phyloP scores from a whole-genome alignment of 805 yeast species.

The Suhomyces sp. region DNA sequence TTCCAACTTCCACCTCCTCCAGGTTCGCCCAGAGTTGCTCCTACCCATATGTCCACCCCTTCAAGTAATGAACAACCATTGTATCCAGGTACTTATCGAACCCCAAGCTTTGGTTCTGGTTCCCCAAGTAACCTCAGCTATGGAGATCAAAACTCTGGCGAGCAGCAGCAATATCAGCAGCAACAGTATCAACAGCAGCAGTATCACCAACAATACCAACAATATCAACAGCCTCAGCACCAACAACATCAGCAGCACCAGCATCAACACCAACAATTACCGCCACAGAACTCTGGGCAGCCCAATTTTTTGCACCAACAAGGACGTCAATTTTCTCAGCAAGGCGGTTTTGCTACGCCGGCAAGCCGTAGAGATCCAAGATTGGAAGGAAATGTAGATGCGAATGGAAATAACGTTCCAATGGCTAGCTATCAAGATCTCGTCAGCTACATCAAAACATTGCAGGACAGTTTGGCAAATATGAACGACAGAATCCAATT shows the following conservation, averaged over 20 bases:
- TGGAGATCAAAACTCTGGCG: too few relatives aligned
- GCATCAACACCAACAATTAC: conserved; percentile 3
- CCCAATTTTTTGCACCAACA: background rate
- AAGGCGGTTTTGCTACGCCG: background rate
- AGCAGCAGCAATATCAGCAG: background rate
- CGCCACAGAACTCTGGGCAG: background rate
- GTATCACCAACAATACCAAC: conserved; percentile 1
- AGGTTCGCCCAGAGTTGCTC: background rate
- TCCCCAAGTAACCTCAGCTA: too few relatives aligned
- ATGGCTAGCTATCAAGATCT: conserved; percentile 32
- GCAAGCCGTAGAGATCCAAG: background rate
- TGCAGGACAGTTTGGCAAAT: conserved; percentile 26
- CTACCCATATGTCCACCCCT: background rate
- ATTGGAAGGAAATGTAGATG: background rate
- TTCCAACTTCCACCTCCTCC: conserved; percentile 2
- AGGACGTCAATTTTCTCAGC: background rate
- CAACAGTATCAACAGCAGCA: background rate
- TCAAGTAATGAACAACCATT: background rate
- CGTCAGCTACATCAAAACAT: conserved; percentile 28
- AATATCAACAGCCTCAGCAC: background rate
- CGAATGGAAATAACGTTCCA: conserved; percentile 18
- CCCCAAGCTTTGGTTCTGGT: background rate
- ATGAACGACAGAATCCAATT: conserved; percentile 25
- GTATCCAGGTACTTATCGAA: background rate
- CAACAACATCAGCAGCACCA: conserved; percentile 4